These are phyloP conservation scores for Jackrogersella multiformis DNA, from an alignment of 495 filamentous ascomycete genomes.

Conservation along the genomic window DNA sequence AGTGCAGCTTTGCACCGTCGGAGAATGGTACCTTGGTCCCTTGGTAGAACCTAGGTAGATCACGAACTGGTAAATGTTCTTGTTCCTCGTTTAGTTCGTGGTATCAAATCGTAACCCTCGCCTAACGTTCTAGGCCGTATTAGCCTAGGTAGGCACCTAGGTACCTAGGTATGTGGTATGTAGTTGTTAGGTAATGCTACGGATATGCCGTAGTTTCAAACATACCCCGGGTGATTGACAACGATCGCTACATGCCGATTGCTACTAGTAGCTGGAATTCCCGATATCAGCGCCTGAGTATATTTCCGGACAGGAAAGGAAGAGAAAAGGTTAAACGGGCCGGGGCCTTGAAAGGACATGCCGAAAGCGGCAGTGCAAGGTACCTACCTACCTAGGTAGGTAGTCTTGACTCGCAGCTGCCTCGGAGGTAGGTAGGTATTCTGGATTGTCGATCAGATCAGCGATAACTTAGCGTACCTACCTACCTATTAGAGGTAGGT, in stretches of 20 bases:
- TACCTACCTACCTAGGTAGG: too few relatives aligned
- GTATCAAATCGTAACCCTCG: slow-evolving; percentile 12
- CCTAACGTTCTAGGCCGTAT: slow-evolving; percentile 30
- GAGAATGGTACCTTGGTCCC: slow-evolving; percentile 1
- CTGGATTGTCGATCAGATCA: slow-evolving; percentile 38
- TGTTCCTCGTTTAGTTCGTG: too few relatives aligned
- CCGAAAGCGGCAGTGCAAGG: slow-evolving; percentile 37
- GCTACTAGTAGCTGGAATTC: slow-evolving; percentile 29
- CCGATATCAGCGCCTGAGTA: slow-evolving; percentile 15
- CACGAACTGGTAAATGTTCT: slow-evolving; percentile 28
- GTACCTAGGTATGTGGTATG: too few relatives aligned
- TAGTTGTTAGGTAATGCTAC: too few relatives aligned
- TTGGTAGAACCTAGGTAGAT: slow-evolving; percentile 3
- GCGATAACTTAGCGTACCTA: slow-evolving; percentile 19
- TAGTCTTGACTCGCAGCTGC: too few relatives aligned
- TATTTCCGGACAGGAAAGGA: not conserved
- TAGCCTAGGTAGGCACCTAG: too few relatives aligned
- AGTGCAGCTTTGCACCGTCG: slow-evolving; percentile 22
- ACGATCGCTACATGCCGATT: slow-evolving; percentile 18
- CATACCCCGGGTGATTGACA: slow-evolving; percentile 9
- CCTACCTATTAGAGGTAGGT: too few relatives aligned
- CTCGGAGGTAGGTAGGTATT: slow-evolving; percentile 12
- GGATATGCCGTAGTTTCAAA: slow-evolving; percentile 27
- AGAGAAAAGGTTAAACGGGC: slow-evolving; percentile 7
- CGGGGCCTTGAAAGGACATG: slow-evolving; percentile 24